These are phyloP conservation scores for Gyromitra esculenta DNA, from an alignment of 2,329 filamentous ascomycete species.

Conservation along the genomic window DNA sequence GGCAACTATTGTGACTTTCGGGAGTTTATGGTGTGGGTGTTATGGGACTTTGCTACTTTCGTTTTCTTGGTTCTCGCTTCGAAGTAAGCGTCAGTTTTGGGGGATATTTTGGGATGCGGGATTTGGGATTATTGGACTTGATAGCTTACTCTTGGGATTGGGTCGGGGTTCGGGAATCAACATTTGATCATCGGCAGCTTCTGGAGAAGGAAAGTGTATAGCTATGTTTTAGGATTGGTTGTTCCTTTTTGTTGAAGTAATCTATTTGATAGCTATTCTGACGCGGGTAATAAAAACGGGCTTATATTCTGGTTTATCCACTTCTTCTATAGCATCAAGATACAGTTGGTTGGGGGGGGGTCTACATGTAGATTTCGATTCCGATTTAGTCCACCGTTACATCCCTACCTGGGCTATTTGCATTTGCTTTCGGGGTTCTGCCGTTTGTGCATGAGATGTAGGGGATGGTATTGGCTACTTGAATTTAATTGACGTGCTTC, in stretches of 20 bases:
- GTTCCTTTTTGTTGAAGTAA: constrained; percentile 18
- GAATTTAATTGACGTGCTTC: constrained; percentile 7
- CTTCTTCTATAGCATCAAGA: neutral
- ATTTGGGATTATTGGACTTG: constrained; percentile 10
- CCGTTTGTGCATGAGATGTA: constrained; percentile 25
- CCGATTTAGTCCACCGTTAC: constrained; percentile 36
- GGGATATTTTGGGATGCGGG: constrained; percentile 15
- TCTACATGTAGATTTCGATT: constrained; percentile 9
- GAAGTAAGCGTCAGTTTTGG: neutral
- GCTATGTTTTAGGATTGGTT: constrained; percentile 3
- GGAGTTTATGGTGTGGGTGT: neutral
- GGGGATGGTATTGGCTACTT: constrained; percentile 12
- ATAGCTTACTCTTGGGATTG: constrained; percentile 5
- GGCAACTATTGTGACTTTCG: neutral
- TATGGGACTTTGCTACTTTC: constrained; percentile 1
- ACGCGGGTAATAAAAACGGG: constrained; percentile 26
- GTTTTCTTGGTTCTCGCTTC: neutral
- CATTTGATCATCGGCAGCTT: neutral
- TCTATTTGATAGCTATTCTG: constrained; percentile 17
- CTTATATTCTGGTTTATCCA: constrained; percentile 8
- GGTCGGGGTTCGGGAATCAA: neutral
- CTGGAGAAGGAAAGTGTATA: constrained; percentile 4
- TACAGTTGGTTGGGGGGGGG: constrained; percentile 14
- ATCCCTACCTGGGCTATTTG: neutral
- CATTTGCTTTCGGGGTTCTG: constrained; percentile 18